phyloP scores from a whole-genome alignment of 805 yeast species.

The Lachancea lanzarotensis region DNA sequence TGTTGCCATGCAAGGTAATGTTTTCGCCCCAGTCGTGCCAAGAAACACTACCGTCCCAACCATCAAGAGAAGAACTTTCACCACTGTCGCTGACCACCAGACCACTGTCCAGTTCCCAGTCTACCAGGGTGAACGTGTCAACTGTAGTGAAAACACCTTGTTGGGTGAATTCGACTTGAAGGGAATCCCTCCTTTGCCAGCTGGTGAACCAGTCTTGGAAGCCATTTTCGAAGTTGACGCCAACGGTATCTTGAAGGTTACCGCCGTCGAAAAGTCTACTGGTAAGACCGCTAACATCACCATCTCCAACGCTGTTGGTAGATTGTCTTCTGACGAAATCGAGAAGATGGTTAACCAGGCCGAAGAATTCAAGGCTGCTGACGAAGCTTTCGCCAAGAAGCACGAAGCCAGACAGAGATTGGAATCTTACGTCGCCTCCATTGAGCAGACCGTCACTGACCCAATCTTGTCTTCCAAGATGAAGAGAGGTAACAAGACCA shows the following conservation, averaged over 20 bases:
- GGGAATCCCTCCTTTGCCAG: slow-evolving; percentile 96
- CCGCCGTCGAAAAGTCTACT: slow-evolving; percentile 97
- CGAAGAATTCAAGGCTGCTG: slow-evolving; percentile 97
- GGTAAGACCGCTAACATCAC: slow-evolving; percentile 98
- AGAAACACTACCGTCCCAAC: slow-evolving; percentile 99
- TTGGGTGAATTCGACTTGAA: slow-evolving; percentile 98
- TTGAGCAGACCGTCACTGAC: slow-evolving; percentile 95
- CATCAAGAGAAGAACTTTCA: slow-evolving; percentile 97
- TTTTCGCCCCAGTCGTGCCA: slow-evolving; percentile 97
- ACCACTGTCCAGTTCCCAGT: slow-evolving; percentile 98
- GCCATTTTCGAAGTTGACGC: slow-evolving; percentile 99
- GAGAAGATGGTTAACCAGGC: slow-evolving; percentile 99
- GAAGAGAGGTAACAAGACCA: slow-evolving; percentile 95
- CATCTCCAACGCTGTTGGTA: slow-evolving; percentile 98
- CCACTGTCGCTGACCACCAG: slow-evolving; percentile 98
- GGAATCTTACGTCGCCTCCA: slow-evolving; percentile 95
- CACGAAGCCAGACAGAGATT: slow-evolving; percentile 99
- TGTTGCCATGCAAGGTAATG: slow-evolving; percentile 99
- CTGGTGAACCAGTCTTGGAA: slow-evolving; percentile 99
- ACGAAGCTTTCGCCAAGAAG: slow-evolving; percentile 98
- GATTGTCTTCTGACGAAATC: slow-evolving; percentile 92
- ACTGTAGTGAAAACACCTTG: slow-evolving; percentile 94
- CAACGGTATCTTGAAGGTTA: slow-evolving; percentile 98
- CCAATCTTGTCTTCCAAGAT: slow-evolving; percentile 96
- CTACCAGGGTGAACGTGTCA: slow-evolving; percentile 99